Base-by-base conservation (phyloP, 2,329 filamentous ascomycete species). In the Ilyonectria sp. region DNA sequence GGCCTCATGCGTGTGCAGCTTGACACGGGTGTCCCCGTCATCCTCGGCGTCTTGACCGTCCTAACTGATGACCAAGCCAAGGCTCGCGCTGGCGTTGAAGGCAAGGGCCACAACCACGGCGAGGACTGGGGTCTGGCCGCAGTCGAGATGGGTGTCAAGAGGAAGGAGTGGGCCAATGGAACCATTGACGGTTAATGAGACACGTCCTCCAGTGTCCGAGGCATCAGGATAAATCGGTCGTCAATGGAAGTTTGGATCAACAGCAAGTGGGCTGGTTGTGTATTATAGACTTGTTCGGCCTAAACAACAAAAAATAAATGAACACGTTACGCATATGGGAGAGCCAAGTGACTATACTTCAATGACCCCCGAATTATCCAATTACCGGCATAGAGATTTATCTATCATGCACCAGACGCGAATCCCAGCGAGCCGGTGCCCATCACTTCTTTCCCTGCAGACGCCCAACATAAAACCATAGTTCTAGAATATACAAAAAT, bases 51-150 rank as follows among this genome's bases (percentile, higher is more conserved):
- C 75, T 84, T 99, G 81, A 99, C 96, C 23, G 91, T 98, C 57
- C 84, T 99, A 75, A 93, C 82, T 62, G 95, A 98, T 78, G 92
- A 95, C 77, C 96, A 99, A 83, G 96, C 94, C 13, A 85, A 92
- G 81, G 91, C 92, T 62, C 89, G 96, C 71, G 95, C 96, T 17
- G 96, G 96, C 1, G 83, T 98, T 64, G 82, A 83, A n/a, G 78
- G 78, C 60, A 78, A 80, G 68, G 86, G 90, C 74, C 96, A 98
- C 80, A 98, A 98, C 83, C 95, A 99, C 82, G 96, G 96, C 31
- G 92, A 96, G 83, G 95, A 98, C 81, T 99, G 96, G 96, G 96
- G 96, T 4, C 87, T 90, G 74, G 96, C 95, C 21, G 96, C 96
- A 6, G 96, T 99, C 37, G 96, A 99, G 86, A 88, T 99, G 85